phyloP scores from a whole-genome alignment of 257 asterid species.

The Gynochthodes officinalis region DNA sequence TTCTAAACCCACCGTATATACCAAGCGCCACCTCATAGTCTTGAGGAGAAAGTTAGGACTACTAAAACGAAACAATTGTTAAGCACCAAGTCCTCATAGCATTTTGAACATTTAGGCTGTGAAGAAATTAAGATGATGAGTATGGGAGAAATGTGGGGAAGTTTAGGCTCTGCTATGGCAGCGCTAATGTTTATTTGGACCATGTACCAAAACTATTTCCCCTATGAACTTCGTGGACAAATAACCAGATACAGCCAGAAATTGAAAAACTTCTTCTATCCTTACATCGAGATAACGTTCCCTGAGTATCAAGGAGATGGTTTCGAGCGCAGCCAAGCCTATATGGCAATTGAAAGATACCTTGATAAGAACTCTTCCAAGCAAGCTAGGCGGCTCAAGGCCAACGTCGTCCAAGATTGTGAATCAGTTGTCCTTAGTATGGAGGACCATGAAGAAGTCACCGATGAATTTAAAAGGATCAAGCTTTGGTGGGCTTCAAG shows the following conservation, averaged over 20 bases:
- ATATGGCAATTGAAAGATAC: slow-evolving; percentile 45
- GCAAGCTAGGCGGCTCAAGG: slow-evolving; percentile 49
- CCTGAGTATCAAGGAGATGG: slow-evolving; percentile 19
- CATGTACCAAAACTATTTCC: slow-evolving; percentile 20
- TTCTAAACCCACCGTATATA: too few species aligned
- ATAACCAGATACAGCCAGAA: slow-evolving; percentile 4
- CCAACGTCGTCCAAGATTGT: slow-evolving; percentile 34
- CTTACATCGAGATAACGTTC: slow-evolving; percentile 27
- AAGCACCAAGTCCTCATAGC: too few species aligned
- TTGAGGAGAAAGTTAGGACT: too few species aligned
- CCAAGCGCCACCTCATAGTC: too few species aligned
- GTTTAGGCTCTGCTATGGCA: slow-evolving; percentile 19
- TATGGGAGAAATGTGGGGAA: slow-evolving; percentile 17
- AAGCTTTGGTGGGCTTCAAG: slow-evolving; percentile 53
- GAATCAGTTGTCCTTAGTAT: slow-evolving; percentile 47
- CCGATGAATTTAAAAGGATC: slow-evolving; percentile 39
- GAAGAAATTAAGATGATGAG: slow-evolving; percentile 5
- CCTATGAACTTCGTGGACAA: slow-evolving; percentile 11
- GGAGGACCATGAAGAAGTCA: slow-evolving; percentile 56
- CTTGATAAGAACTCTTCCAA: slow-evolving; percentile 41
- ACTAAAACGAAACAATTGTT: too few species aligned
- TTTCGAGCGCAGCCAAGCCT: slow-evolving; percentile 44
- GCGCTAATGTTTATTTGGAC: slow-evolving; percentile 22
- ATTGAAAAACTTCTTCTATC: slow-evolving; percentile 4
- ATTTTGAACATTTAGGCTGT: too few species aligned